Evolutionary conservation across 495 filamentous ascomycete species (phyloP).

Genomic region (Talaromyces proteolyticus): DNA sequence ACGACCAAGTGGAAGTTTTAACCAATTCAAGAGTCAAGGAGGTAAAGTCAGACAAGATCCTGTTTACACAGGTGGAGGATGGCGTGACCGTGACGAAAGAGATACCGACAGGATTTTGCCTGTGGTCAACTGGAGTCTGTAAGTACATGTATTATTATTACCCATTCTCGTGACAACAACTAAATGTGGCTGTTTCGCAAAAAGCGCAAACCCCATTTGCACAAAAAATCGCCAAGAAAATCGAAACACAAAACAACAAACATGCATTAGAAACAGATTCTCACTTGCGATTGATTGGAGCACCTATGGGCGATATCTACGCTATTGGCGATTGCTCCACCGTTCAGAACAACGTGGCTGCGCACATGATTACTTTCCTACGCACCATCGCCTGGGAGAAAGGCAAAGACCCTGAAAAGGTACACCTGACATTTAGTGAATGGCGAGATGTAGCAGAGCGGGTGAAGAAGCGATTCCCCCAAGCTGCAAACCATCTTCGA

Average conservation of each 20-base stretch:
- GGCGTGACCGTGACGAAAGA: slow-evolving; percentile 79
- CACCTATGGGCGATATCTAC: slow-evolving; percentile 92
- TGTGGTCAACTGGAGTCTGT: slow-evolving; percentile 95
- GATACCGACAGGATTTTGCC: slow-evolving; percentile 90
- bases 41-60: slow-evolving; percentile 72
- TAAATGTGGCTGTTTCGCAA: slow-evolving; percentile 4
- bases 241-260: slow-evolving; percentile 77
- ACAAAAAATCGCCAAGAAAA: slow-evolving; percentile 62
- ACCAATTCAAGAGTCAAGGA: slow-evolving; percentile 91
- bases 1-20: slow-evolving; percentile 83
- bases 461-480: slow-evolving; percentile 85
- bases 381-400: slow-evolving; percentile 89
- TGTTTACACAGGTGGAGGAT: slow-evolving; percentile 79
- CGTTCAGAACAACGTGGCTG: slow-evolving; percentile 91
- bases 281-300: slow-evolving; percentile 85
- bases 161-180: not conserved
- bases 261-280: slow-evolving; percentile 95
- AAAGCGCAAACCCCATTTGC: slow-evolving; percentile 75
- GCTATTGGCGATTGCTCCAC: slow-evolving; percentile 96
- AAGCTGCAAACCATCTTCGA: slow-evolving; percentile 84
- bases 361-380: slow-evolving; percentile 81
- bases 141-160: slow-evolving; percentile 15
- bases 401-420: slow-evolving; percentile 76
- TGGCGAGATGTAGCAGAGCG: slow-evolving; percentile 79
- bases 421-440: slow-evolving; percentile 78